Evolutionary conservation across 352 stramenopile species (phyloP).

Genomic region (Globisporangium carolinianum): DNA sequence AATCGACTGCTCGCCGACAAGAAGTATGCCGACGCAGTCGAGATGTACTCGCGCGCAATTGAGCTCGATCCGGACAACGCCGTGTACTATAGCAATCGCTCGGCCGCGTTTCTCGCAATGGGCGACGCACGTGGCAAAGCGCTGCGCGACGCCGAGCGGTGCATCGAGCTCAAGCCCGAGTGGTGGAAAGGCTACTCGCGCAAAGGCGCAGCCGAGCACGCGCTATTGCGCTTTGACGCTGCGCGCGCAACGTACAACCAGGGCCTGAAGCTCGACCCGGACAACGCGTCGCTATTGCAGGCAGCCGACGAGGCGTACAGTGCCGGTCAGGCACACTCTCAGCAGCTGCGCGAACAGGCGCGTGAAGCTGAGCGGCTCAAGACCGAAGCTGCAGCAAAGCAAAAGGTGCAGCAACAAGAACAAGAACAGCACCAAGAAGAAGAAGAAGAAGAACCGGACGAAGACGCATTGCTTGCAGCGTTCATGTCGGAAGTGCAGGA

Average conservation of each 20-base stretch:
- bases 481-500: conserved; percentile 87
- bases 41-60: conserved; percentile 81
- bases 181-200: conserved; percentile 88
- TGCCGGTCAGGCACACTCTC: conserved; percentile 62
- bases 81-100: conserved; percentile 85
- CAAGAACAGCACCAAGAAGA: not conserved
- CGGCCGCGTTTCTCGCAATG: conserved; percentile 71
- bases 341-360: conserved; percentile 42
- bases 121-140: conserved; percentile 78
- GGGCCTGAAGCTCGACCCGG: conserved; percentile 55
- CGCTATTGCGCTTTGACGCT: conserved; percentile 64
- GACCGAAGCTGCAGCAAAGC: conserved; percentile 19
- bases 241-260: conserved; percentile 66
- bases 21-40: conserved; percentile 55
- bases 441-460: conserved; percentile 9
- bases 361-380: conserved; percentile 33
- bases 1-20: conserved; percentile 63
- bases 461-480: conserved; percentile 59
- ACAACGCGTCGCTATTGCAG: conserved; percentile 61
- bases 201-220: conserved; percentile 75
- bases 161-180: conserved; percentile 65
- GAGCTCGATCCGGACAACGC: conserved; percentile 80
- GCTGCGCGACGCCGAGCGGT: conserved; percentile 67
- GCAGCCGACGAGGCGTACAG: conserved; percentile 65
- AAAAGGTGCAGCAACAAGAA: conserved; percentile 7